Conservation (phyloP, 1,284 basidiomycete species). For the Leucoagaricus sp. region DNA sequence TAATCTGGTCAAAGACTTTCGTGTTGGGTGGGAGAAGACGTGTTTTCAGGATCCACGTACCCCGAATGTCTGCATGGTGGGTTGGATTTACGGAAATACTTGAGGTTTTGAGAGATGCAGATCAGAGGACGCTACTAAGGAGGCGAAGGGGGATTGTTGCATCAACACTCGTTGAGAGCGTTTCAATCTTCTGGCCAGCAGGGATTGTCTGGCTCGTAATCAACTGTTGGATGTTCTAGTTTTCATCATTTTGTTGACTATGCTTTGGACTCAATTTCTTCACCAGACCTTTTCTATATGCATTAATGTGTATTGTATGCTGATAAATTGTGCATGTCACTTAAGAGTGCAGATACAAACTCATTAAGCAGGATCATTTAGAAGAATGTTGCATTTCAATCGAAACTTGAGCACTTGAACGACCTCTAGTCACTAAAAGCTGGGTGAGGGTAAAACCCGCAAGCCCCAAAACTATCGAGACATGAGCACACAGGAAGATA, state of each 20-base stretch:
- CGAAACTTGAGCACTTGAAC: neutral
- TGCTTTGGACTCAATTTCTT: neutral
- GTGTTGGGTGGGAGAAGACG: constrained; percentile 42
- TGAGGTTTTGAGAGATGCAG: constrained; percentile 20
- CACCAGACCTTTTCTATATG: neutral
- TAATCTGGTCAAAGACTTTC: constrained; percentile 42
- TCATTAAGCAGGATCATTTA: too few species aligned
- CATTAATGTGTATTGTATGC: too few species aligned
- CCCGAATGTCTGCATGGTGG: constrained; percentile 23
- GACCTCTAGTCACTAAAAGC: neutral
- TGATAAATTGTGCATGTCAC: too few species aligned
- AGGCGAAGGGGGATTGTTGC: constrained; percentile 25
- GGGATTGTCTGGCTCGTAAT: constrained; percentile 34
- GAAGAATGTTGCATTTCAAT: neutral
- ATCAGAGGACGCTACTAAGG: constrained; percentile 21
- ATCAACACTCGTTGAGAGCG: constrained; percentile 30
- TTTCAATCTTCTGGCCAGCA: constrained; percentile 37
- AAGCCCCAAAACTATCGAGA: constrained; percentile 37
- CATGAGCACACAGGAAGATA: constrained; percentile 12
- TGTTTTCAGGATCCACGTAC: constrained; percentile 39
- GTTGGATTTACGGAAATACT: constrained; percentile 22
- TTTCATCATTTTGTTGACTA: neutral
- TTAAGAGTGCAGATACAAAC: neutral
- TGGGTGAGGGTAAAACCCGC: constrained; percentile 37
- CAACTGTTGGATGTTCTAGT: constrained; percentile 38